Evolutionary conservation across 2,329 filamentous ascomycete species (phyloP).

Genomic region (Cordyceps fumosorosea): DNA sequence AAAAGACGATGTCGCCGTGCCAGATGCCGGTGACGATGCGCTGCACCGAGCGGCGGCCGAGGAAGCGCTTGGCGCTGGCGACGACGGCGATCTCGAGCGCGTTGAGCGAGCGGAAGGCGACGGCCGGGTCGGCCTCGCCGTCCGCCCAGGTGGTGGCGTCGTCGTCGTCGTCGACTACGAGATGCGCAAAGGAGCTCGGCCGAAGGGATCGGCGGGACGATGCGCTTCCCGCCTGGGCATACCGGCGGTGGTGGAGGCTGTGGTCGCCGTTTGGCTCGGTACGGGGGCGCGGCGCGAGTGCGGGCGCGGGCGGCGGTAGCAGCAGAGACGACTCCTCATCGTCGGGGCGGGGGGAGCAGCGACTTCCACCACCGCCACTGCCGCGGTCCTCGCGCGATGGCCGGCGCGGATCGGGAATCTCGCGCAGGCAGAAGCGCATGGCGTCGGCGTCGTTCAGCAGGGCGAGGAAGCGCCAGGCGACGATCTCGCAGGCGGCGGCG

Average conservation of each 20-base stretch:
- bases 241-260: conserved; percentile 29
- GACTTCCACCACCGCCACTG: too few relatives aligned
- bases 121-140: conserved; percentile 53
- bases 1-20: conserved; percentile 82
- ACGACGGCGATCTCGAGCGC: conserved; percentile 82
- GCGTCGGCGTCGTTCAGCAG: conserved; percentile 66
- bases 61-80: conserved; percentile 74
- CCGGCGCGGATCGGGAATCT: conserved; percentile 46
- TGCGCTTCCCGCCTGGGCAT: neutral
- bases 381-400: neutral
- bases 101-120: conserved; percentile 71
- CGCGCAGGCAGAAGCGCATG: conserved; percentile 67
- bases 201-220: conserved; percentile 32
- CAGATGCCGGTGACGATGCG: conserved; percentile 79
- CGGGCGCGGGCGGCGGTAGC: conserved; percentile 26
- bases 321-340: conserved; percentile 40
- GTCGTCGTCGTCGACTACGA: conserved; percentile 35
- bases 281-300: neutral
- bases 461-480: conserved; percentile 71
- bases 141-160: conserved; percentile 23
- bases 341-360: conserved; percentile 15
- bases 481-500: conserved; percentile 70
- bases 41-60: conserved; percentile 74
- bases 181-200: conserved; percentile 48
- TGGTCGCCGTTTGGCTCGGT: conserved; percentile 16